Evolutionary conservation across 2,329 filamentous ascomycete genomes (phyloP).

Genomic region (Alternaria solani): DNA sequence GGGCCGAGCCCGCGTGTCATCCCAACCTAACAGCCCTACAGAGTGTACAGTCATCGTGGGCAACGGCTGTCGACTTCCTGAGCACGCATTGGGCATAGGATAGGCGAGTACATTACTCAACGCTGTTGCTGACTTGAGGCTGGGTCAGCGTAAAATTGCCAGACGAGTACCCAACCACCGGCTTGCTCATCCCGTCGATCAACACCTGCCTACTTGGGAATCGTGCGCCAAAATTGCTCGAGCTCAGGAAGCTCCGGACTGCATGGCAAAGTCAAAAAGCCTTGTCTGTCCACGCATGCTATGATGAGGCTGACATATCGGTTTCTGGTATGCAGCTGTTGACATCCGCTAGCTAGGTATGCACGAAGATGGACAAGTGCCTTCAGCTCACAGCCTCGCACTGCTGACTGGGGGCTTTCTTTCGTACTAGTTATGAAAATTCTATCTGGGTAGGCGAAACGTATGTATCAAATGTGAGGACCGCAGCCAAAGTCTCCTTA

Average conservation of each 20-base stretch:
- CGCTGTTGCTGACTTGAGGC: background rate
- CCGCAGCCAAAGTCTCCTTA: background rate
- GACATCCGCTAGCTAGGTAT: background rate
- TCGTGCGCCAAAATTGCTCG: background rate
- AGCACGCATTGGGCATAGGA: background rate
- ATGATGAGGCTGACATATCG: background rate
- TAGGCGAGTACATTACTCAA: background rate
- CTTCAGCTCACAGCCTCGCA: background rate
- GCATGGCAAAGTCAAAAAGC: background rate
- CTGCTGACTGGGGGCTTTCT: background rate
- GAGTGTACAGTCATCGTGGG: background rate
- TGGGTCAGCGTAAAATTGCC: background rate
- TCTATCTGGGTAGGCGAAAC: background rate
- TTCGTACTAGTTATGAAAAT: background rate
- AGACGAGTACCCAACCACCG: background rate
- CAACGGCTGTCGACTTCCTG: background rate
- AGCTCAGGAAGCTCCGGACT: background rate
- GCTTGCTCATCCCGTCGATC: background rate
- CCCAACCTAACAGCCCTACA: background rate
- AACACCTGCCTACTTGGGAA: constrained; percentile 3
- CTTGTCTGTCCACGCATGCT: background rate
- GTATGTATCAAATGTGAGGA: background rate
- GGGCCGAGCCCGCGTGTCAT: background rate
- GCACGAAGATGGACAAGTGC: background rate
- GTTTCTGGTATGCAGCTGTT: background rate